Conservation (phyloP, 208 protist genomes). For the Lotmaria passim region DNA sequence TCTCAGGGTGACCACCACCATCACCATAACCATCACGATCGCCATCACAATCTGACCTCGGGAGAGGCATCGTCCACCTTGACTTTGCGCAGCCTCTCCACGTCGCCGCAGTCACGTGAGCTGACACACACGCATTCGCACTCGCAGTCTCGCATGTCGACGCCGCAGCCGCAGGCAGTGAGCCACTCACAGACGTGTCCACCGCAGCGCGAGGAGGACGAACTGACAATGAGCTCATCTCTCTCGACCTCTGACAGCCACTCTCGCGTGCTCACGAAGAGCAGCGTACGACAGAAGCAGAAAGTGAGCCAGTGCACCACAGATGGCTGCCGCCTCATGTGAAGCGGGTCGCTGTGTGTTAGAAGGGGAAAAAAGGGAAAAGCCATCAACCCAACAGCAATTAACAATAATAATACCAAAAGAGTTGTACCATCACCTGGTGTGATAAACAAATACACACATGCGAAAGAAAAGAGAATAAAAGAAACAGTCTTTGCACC, state of each 20-base stretch:
- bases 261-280: neutral
- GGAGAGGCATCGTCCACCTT: neutral
- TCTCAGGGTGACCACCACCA: neutral
- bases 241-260: neutral
- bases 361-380: no score
- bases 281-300: constrained; percentile 8
- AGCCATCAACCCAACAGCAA: no score
- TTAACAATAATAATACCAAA: no score
- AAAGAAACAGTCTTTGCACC: no score
- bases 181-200: neutral
- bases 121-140: constrained; percentile 11
- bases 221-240: neutral
- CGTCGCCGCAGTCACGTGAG: constrained; percentile 8
- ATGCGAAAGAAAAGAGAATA: no score
- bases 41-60: neutral
- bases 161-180: neutral
- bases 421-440: no score
- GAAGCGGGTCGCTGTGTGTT: no score
- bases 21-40: no score
- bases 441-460: no score
- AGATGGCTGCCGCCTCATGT: constrained; percentile 11
- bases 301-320: constrained; percentile 15
- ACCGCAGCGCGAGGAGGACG: neutral
- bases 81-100: constrained; percentile 8
- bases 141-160: constrained; percentile 1